These are phyloP conservation scores for Lumnitzera littorea DNA, from an alignment of 345 rosid genomes.

Conservation along the genomic window DNA sequence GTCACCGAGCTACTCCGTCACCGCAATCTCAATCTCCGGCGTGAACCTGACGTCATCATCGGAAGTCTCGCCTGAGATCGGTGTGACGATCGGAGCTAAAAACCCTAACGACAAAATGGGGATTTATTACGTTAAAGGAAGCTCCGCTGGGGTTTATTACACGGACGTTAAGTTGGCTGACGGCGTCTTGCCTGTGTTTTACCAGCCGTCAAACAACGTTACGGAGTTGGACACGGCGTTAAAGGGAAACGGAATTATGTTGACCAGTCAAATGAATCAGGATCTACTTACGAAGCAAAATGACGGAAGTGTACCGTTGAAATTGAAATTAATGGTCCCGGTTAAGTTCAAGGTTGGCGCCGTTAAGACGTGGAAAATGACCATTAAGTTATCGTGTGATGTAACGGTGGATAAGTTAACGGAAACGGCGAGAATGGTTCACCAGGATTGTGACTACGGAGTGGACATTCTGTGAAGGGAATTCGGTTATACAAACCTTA, in stretches of 20 bases:
- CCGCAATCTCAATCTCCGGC: slow-evolving; percentile 40
- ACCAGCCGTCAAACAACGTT: slow-evolving; percentile 55
- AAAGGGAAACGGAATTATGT: slow-evolving; percentile 38
- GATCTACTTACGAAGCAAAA: slow-evolving; percentile 19
- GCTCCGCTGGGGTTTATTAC: slow-evolving; percentile 36
- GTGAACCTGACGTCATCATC: slow-evolving; percentile 43
- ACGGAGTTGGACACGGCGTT: slow-evolving; percentile 38
- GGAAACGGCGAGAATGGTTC: slow-evolving; percentile 38
- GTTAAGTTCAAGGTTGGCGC: slow-evolving; percentile 63
- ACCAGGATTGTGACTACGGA: slow-evolving; percentile 45
- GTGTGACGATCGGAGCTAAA: slow-evolving; percentile 45
- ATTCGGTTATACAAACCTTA: too few relatives aligned
- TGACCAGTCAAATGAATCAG: slow-evolving; percentile 18
- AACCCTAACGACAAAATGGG: slow-evolving; percentile 71
- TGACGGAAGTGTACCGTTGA: slow-evolving; percentile 47
- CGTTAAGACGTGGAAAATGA: slow-evolving; percentile 66
- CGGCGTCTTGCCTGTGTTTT: slow-evolving; percentile 49
- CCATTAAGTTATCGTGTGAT: slow-evolving; percentile 57
- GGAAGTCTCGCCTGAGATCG: slow-evolving; percentile 38
- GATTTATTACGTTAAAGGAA: slow-evolving; percentile 42
- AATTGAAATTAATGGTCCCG: slow-evolving; percentile 44
- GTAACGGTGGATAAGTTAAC: slow-evolving; percentile 69
- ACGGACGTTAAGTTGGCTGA: slow-evolving; percentile 25
- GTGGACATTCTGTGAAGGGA: slow-evolving; percentile 6
- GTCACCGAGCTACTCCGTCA: slow-evolving; percentile 47